Evolutionary conservation across 371 early-diverging fungal genomes (phyloP).

Genomic region (Sanchytrium tribonematis): DNA sequence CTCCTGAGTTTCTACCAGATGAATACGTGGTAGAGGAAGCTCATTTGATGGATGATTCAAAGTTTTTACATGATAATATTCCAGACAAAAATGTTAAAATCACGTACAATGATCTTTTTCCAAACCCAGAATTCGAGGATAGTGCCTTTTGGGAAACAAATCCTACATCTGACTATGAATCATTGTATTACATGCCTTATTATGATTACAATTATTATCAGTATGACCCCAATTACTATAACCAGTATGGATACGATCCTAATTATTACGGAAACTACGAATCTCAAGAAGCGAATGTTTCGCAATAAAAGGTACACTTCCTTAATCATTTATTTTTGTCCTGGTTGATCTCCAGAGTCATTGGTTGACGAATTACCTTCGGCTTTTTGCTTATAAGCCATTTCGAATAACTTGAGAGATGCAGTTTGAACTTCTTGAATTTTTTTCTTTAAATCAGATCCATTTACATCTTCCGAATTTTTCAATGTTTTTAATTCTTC

Average conservation of each 20-base stretch:
- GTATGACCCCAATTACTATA: not conserved
- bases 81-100: not conserved
- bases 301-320: not conserved
- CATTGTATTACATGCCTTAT: not conserved
- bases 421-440: constrained; percentile 53
- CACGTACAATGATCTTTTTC: not conserved
- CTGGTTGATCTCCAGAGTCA: too few relatives aligned
- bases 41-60: not conserved
- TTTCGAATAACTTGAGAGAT: constrained; percentile 72
- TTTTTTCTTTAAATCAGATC: constrained; percentile 46
- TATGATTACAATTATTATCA: not conserved
- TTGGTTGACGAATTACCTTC: too few relatives aligned
- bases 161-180: not conserved
- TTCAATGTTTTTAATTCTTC: constrained; percentile 1
- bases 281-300: not conserved
- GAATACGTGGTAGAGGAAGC: not conserved
- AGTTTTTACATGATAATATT: not conserved
- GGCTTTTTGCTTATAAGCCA: constrained; percentile 47
- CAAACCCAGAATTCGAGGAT: not conserved
- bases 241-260: not conserved
- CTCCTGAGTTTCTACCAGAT: not conserved
- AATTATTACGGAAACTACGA: not conserved
- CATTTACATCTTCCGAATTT: constrained; percentile 14
- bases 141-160: not conserved
- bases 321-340: not conserved